Conservation (phyloP, 352 stramenopile species). For the Phytophthora brassicae region DNA sequence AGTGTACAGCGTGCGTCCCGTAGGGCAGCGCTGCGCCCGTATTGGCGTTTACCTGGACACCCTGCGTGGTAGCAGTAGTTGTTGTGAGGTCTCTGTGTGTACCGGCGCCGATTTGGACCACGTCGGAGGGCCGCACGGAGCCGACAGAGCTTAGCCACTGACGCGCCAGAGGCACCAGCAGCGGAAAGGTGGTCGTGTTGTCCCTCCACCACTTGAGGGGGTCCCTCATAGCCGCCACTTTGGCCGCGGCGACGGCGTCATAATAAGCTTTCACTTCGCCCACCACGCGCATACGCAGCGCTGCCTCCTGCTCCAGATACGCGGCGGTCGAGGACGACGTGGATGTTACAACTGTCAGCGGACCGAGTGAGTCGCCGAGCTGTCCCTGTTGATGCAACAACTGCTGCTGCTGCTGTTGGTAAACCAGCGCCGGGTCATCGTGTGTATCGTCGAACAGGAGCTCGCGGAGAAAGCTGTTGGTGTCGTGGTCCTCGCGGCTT, state of each 20-base stretch:
- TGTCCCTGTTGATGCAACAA: constrained; percentile 28
- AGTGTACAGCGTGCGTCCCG: constrained; percentile 32
- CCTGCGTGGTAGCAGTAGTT: constrained; percentile 9
- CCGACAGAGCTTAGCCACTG: constrained; percentile 50
- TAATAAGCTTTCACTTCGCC: constrained; percentile 49
- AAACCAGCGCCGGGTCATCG: constrained; percentile 34
- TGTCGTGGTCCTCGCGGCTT: constrained; percentile 50
- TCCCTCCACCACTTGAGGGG: constrained; percentile 51
- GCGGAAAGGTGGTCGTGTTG: constrained; percentile 33
- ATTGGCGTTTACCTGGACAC: constrained; percentile 16
- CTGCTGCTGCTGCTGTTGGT: constrained; percentile 41
- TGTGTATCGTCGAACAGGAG: constrained; percentile 50
- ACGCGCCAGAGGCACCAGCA: constrained; percentile 46
- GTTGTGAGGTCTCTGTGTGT: constrained; percentile 15
- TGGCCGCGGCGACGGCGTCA: constrained; percentile 34
- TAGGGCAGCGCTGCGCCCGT: constrained; percentile 20
- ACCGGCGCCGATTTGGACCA: constrained; percentile 21
- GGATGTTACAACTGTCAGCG: not conserved
- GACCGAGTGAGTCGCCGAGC: constrained; percentile 14
- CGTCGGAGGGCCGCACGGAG: constrained; percentile 36
- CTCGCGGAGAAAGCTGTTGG: constrained; percentile 47
- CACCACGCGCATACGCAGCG: constrained; percentile 31
- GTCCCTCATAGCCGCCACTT: constrained; percentile 42
- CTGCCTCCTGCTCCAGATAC: constrained; percentile 40
- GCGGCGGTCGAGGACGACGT: constrained; percentile 10